Base-by-base conservation (phyloP, 345 rosid genomes). In the Pistacia atlantica region DNA sequence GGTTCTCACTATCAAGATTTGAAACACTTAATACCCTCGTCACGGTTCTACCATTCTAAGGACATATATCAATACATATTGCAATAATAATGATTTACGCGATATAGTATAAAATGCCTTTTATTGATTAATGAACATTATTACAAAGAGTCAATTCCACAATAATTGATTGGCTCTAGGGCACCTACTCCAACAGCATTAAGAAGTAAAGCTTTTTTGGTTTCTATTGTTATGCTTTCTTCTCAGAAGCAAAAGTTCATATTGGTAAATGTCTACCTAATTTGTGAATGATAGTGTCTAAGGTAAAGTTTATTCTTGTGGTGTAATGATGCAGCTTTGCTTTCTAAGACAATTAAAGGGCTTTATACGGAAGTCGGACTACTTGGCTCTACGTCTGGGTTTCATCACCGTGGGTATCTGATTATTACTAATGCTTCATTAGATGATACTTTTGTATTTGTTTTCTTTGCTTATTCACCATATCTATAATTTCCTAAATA, bases 341-440 rank as follows among this genome's bases (percentile, higher is more conserved):
- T 95, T 93, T 80, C 85, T 93, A 35, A 85, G 89, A 71, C 98
- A 95, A 69, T 95, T 95, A 76, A 91, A 83, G 85, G 89, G 87
- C 78, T 90, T 97, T 17, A 82, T 95, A 73, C 82, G 74, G 75
- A 95, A 87, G 79, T 91, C 98, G 61, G 98, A 95, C 75, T 95
- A 91, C 88, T 84, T 91, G 72, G 98, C 98, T 3, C 85, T 95
- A 71, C 92, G 97, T 51, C 77, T 90, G 73, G 97, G 97, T 72
- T 91, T 91, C 90, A 86, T 95, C 87, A 89, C 90, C 0, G 95
- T 95, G 84, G 60, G 97, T 89, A 77, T 67, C 85, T 73, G 38
- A 46, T 73, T 60, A 25, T 55, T 54, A 18, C 37, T 78, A 8
- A 13, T 67, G 28, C 58, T 48, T 71, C 65, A 5, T n/a, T 25